Percentiles rank a stretch among this genome's conserved stretches.
phyloP scores from a whole-genome alignment of 2,329 filamentous ascomycete species.

The Penicillium rolfsii region DNA sequence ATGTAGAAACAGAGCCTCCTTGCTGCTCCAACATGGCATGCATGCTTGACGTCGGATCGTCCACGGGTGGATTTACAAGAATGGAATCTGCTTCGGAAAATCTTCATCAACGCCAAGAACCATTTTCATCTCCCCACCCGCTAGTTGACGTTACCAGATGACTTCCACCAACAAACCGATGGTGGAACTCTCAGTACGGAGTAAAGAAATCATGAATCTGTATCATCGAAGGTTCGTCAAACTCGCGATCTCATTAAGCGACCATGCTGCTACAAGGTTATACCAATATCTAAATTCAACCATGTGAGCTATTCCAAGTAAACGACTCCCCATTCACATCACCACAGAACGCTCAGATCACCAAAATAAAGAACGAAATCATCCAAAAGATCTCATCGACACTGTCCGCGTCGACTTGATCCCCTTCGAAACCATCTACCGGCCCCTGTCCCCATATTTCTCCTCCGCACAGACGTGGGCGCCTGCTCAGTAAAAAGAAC shows the following conservation, averaged over 20 bases:
- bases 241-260: background rate
- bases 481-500: slow-evolving; percentile 61
- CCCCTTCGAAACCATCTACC: slow-evolving; percentile 57
- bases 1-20: background rate
- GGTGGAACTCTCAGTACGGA: too few species aligned
- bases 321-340: background rate
- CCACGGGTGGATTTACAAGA: background rate
- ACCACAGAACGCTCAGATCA: background rate
- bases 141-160: background rate
- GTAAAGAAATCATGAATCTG: background rate
- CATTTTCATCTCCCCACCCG: background rate
- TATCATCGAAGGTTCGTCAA: background rate
- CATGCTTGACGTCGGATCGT: background rate
- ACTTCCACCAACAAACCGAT: background rate
- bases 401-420: slow-evolving; percentile 47
- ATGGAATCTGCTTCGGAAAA: background rate
- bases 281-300: background rate
- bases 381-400: slow-evolving; percentile 31
- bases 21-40: background rate
- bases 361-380: background rate
- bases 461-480: slow-evolving; percentile 66
- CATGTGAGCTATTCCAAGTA: background rate
- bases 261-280: background rate
- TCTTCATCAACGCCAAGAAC: background rate
- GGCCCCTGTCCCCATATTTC: slow-evolving; percentile 58